phyloP scores from a whole-genome alignment of 768 basidiomycete species.

The Boletus bicolor region DNA sequence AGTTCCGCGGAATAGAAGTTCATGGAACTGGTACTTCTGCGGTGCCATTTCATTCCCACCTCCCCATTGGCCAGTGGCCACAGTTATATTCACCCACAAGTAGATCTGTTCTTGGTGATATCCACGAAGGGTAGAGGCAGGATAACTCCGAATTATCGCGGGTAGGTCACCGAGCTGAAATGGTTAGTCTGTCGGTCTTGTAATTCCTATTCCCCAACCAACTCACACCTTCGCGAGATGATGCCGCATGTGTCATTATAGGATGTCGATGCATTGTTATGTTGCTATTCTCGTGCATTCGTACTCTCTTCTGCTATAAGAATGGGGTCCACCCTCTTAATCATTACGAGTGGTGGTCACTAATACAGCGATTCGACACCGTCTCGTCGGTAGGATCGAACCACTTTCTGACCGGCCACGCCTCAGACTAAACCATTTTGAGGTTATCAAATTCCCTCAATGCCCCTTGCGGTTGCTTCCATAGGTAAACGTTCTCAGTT shows the following conservation, averaged over 20 bases:
- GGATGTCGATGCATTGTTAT: not conserved
- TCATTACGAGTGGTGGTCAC: not conserved
- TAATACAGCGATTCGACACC: not conserved
- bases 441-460: conserved; percentile 10
- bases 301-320: not conserved
- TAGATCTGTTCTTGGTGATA: not conserved
- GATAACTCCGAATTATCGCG: conserved; percentile 22
- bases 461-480: not conserved
- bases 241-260: not conserved
- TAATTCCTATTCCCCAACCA: not conserved
- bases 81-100: not conserved
- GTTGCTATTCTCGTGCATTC: not conserved
- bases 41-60: conserved; percentile 13
- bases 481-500: conserved; percentile 4
- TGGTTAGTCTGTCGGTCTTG: conserved; percentile 12
- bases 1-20: conserved; percentile 24
- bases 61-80: conserved; percentile 14
- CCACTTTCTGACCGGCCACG: conserved; percentile 3
- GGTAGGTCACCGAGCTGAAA: not conserved
- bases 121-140: conserved; percentile 16
- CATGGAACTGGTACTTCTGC: conserved; percentile 9
- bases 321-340: not conserved
- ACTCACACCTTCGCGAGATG: not conserved
- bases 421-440: conserved; percentile 18
- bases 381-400: not conserved